phyloP scores from a whole-genome alignment of 192 early-diverging fungal species.

The Jimgerdemannia flammicorona region DNA sequence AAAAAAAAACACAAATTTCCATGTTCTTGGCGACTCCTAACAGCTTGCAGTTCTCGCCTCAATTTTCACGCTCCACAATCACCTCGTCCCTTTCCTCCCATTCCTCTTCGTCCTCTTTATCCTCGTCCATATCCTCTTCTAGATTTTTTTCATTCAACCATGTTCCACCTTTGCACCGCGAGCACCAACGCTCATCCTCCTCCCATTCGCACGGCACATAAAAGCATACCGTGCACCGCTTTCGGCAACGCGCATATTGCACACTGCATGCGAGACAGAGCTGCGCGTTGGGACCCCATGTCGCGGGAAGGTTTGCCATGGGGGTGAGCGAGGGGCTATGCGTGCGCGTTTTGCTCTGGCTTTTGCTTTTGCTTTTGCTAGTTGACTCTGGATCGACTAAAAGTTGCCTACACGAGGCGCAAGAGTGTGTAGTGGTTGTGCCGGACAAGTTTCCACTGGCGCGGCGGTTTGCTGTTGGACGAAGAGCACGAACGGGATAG shows the following conservation, averaged over 20 bases:
- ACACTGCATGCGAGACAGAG: background rate
- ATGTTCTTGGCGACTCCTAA: background rate
- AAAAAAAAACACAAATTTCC: too few relatives aligned
- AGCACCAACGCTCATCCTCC: background rate
- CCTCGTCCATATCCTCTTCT: background rate
- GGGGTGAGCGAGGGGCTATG: background rate
- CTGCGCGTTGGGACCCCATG: constrained; percentile 1
- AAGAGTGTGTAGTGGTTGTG: background rate
- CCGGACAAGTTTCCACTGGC: background rate
- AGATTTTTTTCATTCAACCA: background rate
- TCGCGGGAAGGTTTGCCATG: background rate
- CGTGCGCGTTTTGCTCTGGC: background rate
- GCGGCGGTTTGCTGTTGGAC: background rate
- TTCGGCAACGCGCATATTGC: background rate
- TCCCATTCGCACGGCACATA: background rate
- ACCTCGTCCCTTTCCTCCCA: background rate
- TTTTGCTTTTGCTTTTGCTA: background rate
- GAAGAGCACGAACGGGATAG: background rate
- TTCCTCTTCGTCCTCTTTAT: background rate
- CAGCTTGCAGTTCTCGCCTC: background rate
- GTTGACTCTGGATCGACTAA: background rate
- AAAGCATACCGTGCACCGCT: constrained; percentile 1
- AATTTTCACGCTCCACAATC: background rate
- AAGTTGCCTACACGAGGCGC: background rate
- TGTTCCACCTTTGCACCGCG: background rate